phyloP scores from a whole-genome alignment of 768 basidiomycete genomes.

The Leccinellum luteum region DNA sequence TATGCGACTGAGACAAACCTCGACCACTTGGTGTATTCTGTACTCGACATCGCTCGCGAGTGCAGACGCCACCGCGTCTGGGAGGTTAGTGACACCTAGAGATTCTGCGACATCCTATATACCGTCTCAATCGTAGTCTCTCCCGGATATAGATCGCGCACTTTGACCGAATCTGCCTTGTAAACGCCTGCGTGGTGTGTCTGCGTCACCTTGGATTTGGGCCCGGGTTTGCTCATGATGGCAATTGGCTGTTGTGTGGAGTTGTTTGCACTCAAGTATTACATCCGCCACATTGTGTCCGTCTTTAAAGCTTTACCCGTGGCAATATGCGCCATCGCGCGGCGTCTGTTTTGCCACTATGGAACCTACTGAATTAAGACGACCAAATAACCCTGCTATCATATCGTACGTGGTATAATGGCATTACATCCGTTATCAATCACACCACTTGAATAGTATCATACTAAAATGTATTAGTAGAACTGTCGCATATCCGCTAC shows the following conservation, averaged over 20 bases:
- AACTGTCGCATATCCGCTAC: not conserved
- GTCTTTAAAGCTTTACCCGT: too few species aligned
- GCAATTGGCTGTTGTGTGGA: not conserved
- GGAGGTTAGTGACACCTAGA: slow-evolving; percentile 68
- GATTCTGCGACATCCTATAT: slow-evolving; percentile 88
- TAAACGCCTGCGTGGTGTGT: slow-evolving; percentile 58
- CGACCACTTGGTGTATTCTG: slow-evolving; percentile 90
- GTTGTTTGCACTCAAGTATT: not conserved
- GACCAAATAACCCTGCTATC: not conserved
- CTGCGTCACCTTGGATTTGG: slow-evolving; percentile 46
- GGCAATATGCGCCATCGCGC: too few species aligned
- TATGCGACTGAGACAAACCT: slow-evolving; percentile 47
- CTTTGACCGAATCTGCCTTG: slow-evolving; percentile 63
- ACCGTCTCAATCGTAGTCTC: slow-evolving; percentile 8
- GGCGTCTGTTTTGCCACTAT: too few species aligned
- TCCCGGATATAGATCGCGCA: slow-evolving; percentile 28
- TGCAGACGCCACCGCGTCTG: slow-evolving; percentile 76
- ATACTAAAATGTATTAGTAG: slow-evolving; percentile 8
- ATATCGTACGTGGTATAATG: not conserved
- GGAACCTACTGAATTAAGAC: not conserved
- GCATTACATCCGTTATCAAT: not conserved
- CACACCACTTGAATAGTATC: not conserved
- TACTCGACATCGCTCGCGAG: slow-evolving; percentile 97
- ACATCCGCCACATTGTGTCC: too few species aligned
- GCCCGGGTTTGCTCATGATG: slow-evolving; percentile 40